Evolutionary conservation across 352 stramenopile genomes (phyloP).

Genomic region (Phytophthora crassamura): DNA sequence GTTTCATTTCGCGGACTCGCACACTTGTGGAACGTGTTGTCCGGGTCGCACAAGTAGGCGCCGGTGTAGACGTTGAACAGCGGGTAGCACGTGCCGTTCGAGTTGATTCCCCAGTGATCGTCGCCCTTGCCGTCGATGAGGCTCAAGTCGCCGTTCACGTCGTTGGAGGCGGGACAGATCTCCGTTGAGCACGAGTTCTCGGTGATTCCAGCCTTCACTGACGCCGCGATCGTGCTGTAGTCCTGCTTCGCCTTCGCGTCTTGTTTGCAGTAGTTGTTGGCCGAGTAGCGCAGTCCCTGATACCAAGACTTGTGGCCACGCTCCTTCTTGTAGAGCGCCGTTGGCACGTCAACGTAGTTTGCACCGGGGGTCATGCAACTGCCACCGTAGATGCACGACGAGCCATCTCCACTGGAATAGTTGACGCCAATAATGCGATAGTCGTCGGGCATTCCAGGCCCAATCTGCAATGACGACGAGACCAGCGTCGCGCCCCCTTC

Average conservation of each 20-base stretch:
- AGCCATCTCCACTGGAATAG: slow-evolving; percentile 21
- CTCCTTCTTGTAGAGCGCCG: slow-evolving; percentile 44
- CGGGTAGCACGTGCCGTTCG: slow-evolving; percentile 31
- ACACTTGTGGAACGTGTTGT: slow-evolving; percentile 44
- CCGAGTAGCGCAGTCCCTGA: slow-evolving; percentile 59
- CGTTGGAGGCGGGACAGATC: slow-evolving; percentile 47
- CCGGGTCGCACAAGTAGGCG: slow-evolving; percentile 26
- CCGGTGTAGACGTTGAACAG: slow-evolving; percentile 27
- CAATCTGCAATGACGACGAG: slow-evolving; percentile 91
- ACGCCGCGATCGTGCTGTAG: slow-evolving; percentile 31
- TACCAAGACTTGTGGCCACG: too few species aligned
- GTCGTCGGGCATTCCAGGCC: slow-evolving; percentile 63
- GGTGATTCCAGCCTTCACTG: slow-evolving; percentile 43
- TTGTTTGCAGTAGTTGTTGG: slow-evolving; percentile 47
- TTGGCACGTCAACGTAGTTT: slow-evolving; percentile 55
- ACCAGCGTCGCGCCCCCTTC: slow-evolving; percentile 85
- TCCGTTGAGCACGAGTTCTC: slow-evolving; percentile 44
- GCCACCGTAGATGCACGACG: slow-evolving; percentile 44
- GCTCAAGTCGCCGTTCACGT: slow-evolving; percentile 52
- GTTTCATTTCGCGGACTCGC: slow-evolving; percentile 46
- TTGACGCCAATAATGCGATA: slow-evolving; percentile 57
- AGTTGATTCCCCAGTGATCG: slow-evolving; percentile 33
- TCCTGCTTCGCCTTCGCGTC: slow-evolving; percentile 36
- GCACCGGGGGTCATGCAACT: slow-evolving; percentile 48
- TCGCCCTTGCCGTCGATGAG: slow-evolving; percentile 36